Conservation (phyloP, 2,329 filamentous ascomycete species). For the Colletotrichum salicis region DNA sequence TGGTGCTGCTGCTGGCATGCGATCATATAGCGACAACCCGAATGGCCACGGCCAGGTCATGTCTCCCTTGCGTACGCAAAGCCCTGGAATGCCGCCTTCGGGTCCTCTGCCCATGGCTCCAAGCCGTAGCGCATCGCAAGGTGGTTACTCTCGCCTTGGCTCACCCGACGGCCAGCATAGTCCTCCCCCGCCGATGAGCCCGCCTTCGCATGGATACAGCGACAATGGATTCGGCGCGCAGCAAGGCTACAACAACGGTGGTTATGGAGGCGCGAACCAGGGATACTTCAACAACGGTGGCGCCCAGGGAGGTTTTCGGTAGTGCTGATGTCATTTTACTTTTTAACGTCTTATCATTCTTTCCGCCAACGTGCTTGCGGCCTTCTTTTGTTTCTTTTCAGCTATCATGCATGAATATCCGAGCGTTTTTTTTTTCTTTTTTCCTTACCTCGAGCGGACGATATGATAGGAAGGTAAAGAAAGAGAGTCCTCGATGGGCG, state of each 20-base stretch:
- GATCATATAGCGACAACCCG: constrained; percentile 22
- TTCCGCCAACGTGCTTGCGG: not conserved
- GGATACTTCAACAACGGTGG: constrained; percentile 28
- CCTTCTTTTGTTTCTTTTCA: not conserved
- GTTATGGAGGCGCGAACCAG: constrained; percentile 29
- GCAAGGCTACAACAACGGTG: constrained; percentile 19
- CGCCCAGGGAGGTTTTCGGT: constrained; percentile 32
- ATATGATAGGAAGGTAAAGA: not conserved
- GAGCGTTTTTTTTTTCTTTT: constrained; percentile 14
- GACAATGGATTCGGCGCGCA: constrained; percentile 25
- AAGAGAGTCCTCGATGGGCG: not conserved
- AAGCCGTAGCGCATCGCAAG: constrained; percentile 32
- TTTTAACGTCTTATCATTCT: constrained; percentile 1
- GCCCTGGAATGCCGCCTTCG: constrained; percentile 32
- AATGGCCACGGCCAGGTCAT: constrained; percentile 11
- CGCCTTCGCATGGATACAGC: constrained; percentile 23
- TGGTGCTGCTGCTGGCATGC: constrained; percentile 27
- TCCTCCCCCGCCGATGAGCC: constrained; percentile 34
- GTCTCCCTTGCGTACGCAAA: constrained; percentile 32
- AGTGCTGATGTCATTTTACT: not conserved
- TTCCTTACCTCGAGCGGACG: not conserved
- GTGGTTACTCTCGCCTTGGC: constrained; percentile 30
- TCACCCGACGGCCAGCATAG: constrained; percentile 32
- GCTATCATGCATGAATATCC: constrained; percentile 11
- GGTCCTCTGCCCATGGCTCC: constrained; percentile 32